These are phyloP conservation scores for Aspergillus fumigatiaffinis DNA, from an alignment of 2,329 filamentous ascomycete genomes.

Conservation along the genomic window DNA sequence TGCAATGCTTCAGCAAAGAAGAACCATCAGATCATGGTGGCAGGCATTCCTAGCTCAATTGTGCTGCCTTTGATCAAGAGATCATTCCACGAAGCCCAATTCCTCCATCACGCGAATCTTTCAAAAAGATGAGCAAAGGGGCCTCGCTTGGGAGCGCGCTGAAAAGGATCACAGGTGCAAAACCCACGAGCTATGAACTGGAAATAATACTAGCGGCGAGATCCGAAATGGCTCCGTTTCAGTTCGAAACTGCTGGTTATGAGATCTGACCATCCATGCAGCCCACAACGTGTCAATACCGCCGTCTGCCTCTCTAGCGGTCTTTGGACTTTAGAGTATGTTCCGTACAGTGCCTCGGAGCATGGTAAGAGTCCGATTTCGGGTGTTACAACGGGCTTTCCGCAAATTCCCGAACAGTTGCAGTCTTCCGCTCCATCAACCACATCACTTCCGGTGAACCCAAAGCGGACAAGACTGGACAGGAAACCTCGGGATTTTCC, in stretches of 20 bases:
- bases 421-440: constrained; percentile 12
- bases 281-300: not conserved
- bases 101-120: too few relatives aligned
- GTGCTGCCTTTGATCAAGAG: not conserved
- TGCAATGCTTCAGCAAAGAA: not conserved
- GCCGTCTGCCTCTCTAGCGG: not conserved
- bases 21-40: not conserved
- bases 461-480: constrained; percentile 25
- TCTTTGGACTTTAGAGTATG: not conserved
- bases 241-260: not conserved
- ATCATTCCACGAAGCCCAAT: not conserved
- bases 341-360: not conserved
- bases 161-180: not conserved
- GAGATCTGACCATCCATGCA: not conserved
- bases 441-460: constrained; percentile 26
- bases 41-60: not conserved
- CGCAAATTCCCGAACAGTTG: constrained; percentile 19
- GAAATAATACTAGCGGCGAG: not conserved
- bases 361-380: constrained; percentile 10
- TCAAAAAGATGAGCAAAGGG: not conserved
- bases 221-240: not conserved
- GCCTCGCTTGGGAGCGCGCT: too few relatives aligned
- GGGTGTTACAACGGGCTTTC: constrained; percentile 6
- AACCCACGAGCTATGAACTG: not conserved
- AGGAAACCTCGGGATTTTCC: constrained; percentile 20